These are phyloP conservation scores for Paraphoma chrysanthemicola DNA, from an alignment of 2,329 filamentous ascomycete genomes.

Conservation along the genomic window DNA sequence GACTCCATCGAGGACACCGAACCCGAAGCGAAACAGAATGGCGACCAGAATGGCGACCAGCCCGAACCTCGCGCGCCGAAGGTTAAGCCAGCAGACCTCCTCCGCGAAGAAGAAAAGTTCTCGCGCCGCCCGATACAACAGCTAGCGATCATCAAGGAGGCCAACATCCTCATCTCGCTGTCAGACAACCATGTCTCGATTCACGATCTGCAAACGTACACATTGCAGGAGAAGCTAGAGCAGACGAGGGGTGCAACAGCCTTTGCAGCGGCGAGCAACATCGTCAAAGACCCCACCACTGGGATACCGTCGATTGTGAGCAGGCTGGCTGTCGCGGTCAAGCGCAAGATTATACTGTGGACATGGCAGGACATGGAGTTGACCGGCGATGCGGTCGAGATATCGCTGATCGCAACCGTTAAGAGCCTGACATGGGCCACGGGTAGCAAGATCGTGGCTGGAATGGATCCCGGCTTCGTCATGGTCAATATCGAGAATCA, in stretches of 20 bases:
- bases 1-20: constrained; percentile 60
- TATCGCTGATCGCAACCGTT: constrained; percentile 81
- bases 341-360: constrained; percentile 88
- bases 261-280: constrained; percentile 95
- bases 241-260: constrained; percentile 87
- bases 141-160: constrained; percentile 94
- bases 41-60: constrained; percentile 51
- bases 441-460: constrained; percentile 84
- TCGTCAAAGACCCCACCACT: constrained; percentile 85
- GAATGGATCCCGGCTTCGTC: constrained; percentile 90
- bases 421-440: constrained; percentile 91
- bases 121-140: constrained; percentile 89
- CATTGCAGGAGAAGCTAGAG: constrained; percentile 78
- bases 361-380: constrained; percentile 96
- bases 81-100: constrained; percentile 71
- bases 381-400: constrained; percentile 73
- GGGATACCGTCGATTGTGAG: constrained; percentile 94
- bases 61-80: constrained; percentile 47
- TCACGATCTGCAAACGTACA: constrained; percentile 86
- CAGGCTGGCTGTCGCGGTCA: constrained; percentile 88
- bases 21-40: constrained; percentile 37
- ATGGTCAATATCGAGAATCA: constrained; percentile 83
- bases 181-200: constrained; percentile 90
- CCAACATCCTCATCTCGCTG: constrained; percentile 86
- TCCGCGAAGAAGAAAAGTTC: constrained; percentile 94